Evolutionary conservation across 306 rosid species (phyloP).

Genomic region (Hylodesmum podocarpum): DNA sequence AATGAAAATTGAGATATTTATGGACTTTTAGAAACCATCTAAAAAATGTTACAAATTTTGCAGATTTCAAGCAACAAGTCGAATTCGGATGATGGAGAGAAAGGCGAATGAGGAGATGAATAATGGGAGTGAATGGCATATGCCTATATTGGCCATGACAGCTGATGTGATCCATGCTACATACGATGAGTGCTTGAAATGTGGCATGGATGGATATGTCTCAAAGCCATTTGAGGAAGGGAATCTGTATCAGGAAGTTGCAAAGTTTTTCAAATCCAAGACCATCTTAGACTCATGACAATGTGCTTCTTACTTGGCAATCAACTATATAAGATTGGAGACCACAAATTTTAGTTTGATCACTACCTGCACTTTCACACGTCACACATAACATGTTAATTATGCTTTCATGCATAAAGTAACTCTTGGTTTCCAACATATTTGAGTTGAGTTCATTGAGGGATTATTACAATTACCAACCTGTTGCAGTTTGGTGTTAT

Average conservation of each 20-base stretch:
- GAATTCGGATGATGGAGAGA: conserved; percentile 72
- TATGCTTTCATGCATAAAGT: conserved; percentile 6
- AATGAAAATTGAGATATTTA: background rate
- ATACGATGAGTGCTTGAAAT: conserved; percentile 71
- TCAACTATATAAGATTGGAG: background rate
- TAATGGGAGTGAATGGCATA: conserved; percentile 50
- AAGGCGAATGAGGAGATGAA: conserved; percentile 52
- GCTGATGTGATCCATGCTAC: conserved; percentile 95
- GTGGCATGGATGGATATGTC: conserved; percentile 93
- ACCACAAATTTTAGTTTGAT: background rate
- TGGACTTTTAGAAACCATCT: background rate
- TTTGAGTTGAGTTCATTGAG: background rate
- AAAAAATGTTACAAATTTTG: conserved; percentile 1
- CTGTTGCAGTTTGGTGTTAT: conserved; percentile 28
- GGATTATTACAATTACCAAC: conserved; percentile 35
- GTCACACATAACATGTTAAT: conserved; percentile 16
- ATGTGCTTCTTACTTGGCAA: background rate
- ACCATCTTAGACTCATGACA: conserved; percentile 33
- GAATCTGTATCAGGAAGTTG: conserved; percentile 79
- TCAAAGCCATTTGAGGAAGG: conserved; percentile 94
- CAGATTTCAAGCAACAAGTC: conserved; percentile 83
- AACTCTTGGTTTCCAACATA: conserved; percentile 3
- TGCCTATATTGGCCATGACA: conserved; percentile 89
- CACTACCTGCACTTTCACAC: conserved; percentile 25
- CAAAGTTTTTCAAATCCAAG: conserved; percentile 62